Conservation (phyloP, 495 filamentous ascomycete species). For the Lepraria neglecta region DNA sequence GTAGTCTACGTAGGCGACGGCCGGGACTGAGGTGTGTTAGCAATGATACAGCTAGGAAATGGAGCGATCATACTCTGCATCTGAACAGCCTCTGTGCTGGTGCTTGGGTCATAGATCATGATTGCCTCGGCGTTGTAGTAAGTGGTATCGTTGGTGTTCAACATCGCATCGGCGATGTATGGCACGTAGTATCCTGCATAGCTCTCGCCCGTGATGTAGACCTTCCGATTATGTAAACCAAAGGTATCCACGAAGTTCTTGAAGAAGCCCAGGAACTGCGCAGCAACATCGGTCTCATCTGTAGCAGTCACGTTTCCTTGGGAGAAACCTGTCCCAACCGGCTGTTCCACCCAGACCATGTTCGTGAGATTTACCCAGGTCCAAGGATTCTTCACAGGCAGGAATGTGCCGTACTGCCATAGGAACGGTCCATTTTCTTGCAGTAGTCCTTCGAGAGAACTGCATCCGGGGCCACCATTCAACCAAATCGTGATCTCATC, state of each 20-base stretch:
- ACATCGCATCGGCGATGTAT: constrained; percentile 69
- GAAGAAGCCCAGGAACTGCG: constrained; percentile 65
- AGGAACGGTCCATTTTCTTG: constrained; percentile 73
- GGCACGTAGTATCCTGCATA: constrained; percentile 75
- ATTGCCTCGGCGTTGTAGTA: constrained; percentile 65
- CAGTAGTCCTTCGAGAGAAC: constrained; percentile 60
- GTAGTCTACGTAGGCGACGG: constrained; percentile 57
- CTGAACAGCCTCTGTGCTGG: constrained; percentile 46
- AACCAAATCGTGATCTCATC: constrained; percentile 62
- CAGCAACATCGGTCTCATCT: constrained; percentile 57
- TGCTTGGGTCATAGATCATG: constrained; percentile 63
- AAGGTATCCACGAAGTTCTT: constrained; percentile 66
- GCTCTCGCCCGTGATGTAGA: constrained; percentile 65
- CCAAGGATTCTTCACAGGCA: constrained; percentile 59
- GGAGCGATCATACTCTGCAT: constrained; percentile 33
- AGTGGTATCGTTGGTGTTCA: constrained; percentile 58
- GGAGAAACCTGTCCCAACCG: constrained; percentile 68
- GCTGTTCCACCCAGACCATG: constrained; percentile 60
- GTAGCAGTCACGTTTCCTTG: constrained; percentile 55
- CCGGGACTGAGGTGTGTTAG: constrained; percentile 42
- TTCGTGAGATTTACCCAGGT: constrained; percentile 72
- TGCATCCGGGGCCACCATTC: constrained; percentile 66
- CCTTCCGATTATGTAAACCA: constrained; percentile 52
- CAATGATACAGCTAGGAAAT: background rate
- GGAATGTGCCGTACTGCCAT: constrained; percentile 63